Evolutionary conservation across 768 basidiomycete species (phyloP).

Genomic region (Termitomyces sp.): DNA sequence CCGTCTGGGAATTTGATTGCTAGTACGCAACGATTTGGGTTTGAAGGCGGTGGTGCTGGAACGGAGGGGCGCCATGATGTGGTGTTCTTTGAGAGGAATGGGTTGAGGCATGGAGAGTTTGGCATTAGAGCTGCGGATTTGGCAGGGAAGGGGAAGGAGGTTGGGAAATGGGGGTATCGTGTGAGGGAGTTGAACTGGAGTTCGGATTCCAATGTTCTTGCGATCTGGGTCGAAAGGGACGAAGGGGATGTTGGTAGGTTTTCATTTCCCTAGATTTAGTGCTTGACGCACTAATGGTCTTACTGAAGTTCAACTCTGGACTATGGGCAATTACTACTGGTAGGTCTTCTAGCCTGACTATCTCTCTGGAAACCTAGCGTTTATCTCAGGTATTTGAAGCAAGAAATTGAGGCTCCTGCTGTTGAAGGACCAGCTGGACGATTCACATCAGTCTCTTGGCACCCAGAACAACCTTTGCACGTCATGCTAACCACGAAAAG

Average conservation of each 20-base stretch:
- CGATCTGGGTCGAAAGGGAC: constrained; percentile 74
- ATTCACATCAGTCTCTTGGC: constrained; percentile 80
- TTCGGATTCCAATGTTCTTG: constrained; percentile 79
- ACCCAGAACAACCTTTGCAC: constrained; percentile 70
- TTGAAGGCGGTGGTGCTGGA: constrained; percentile 62
- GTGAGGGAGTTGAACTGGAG: constrained; percentile 83
- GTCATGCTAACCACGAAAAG: constrained; percentile 64
- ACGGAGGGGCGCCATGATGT: constrained; percentile 74
- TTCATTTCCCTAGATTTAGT: neutral
- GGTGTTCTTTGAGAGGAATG: constrained; percentile 95
- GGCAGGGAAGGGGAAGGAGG: constrained; percentile 25
- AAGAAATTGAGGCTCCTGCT: constrained; percentile 60
- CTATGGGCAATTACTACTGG: constrained; percentile 94
- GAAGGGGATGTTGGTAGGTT: constrained; percentile 61
- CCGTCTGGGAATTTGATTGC: constrained; percentile 87
- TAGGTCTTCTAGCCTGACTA: constrained; percentile 18
- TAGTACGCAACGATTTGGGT: constrained; percentile 75
- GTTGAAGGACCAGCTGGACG: constrained; percentile 26
- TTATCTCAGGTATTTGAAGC: constrained; percentile 79
- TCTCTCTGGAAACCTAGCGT: neutral
- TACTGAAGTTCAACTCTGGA: constrained; percentile 85
- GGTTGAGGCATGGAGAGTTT: constrained; percentile 89
- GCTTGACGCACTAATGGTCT: neutral
- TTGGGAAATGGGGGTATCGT: constrained; percentile 56
- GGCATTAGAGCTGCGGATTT: constrained; percentile 38